A percentile compares a stretch with the other conserved stretches of the same genome.
These are phyloP conservation scores for Cetraspora pellucida DNA, from an alignment of 192 early-diverging fungal species.

Conservation along the genomic window DNA sequence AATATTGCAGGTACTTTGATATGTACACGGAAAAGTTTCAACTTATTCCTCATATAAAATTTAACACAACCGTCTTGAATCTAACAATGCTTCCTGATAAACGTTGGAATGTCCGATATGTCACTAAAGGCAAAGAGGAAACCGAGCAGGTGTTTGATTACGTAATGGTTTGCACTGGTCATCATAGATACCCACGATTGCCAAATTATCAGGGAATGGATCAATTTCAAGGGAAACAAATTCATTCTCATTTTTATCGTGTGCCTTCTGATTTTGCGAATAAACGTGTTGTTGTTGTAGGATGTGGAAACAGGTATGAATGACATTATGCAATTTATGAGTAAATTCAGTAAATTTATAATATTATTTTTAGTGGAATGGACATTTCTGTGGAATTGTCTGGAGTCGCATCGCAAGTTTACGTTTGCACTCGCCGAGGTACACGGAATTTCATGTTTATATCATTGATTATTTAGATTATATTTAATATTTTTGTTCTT, in stretches of 20 bases:
- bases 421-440: slow-evolving; percentile 42
- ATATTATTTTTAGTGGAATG: slow-evolving; percentile 42
- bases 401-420: slow-evolving; percentile 53
- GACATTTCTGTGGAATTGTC: slow-evolving; percentile 63
- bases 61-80: slow-evolving; percentile 53
- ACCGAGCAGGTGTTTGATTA: slow-evolving; percentile 60
- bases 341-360: too few relatives aligned
- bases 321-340: too few relatives aligned
- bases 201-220: slow-evolving; percentile 59
- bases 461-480: too few relatives aligned
- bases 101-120: background rate
- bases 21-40: slow-evolving; percentile 54
- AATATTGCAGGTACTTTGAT: slow-evolving; percentile 51
- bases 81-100: slow-evolving; percentile 45
- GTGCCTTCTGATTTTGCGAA: slow-evolving; percentile 54
- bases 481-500: too few relatives aligned
- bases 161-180: slow-evolving; percentile 64
- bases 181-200: slow-evolving; percentile 56
- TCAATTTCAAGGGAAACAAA: slow-evolving; percentile 49
- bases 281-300: slow-evolving; percentile 59
- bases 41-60: slow-evolving; percentile 54
- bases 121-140: background rate
- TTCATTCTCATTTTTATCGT: slow-evolving; percentile 63
- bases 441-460: too few relatives aligned
- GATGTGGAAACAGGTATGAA: slow-evolving; percentile 49